Evolutionary conservation across 2,329 filamentous ascomycete species (phyloP), one percentile per base, ranked within the genome.

Genomic region (Diaporthe vaccinii): DNA sequence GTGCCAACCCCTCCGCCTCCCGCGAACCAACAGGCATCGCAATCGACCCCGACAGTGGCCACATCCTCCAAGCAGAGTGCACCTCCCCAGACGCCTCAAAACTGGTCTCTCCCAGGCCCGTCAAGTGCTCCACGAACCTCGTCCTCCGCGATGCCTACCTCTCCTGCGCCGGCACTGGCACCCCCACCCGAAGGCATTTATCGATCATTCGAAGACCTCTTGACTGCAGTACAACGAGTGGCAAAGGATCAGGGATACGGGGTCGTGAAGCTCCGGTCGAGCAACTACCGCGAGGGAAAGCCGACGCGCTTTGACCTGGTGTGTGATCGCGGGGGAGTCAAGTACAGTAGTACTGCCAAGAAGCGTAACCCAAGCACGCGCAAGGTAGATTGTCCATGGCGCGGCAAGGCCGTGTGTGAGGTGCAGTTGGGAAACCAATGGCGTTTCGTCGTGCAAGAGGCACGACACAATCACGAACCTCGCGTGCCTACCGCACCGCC

Each of bases 321-420:
- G 46, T 92, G 90, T 82, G 90, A 92, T 78, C 89, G 90, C 55
- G 90, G 90, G 72, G 90, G 90, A 76, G 90, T 92, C 80, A 92
- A 91, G 82, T 92, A 92, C 83, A 91, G 86, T 84, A 91, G 90
- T 82, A 92, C 90, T 1, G 90, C 90, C 10, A 91, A 91, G 86
- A 92, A 91, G 84, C 88, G 90, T 74, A 91, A 91, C 78, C 90
- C 90, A 1, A 91, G 89, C 72, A 92, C 90, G 58, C 89, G 90
- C 80, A 92, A 92, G 83, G 89, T 92, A 73, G 90, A 92, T 81
- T 92, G 90, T 74, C 90, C 90, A 15, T 92, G 90, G 84, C 88
- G 89, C 71, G 90, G 90, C 73, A 92, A 92, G 83, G 90, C 90
- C 34, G 90, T 92, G 31, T 92, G 90, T 77, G 90, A 92, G 80